phyloP scores from a whole-genome alignment of 163 green algal genomes.

The Botryococcus braunii region DNA sequence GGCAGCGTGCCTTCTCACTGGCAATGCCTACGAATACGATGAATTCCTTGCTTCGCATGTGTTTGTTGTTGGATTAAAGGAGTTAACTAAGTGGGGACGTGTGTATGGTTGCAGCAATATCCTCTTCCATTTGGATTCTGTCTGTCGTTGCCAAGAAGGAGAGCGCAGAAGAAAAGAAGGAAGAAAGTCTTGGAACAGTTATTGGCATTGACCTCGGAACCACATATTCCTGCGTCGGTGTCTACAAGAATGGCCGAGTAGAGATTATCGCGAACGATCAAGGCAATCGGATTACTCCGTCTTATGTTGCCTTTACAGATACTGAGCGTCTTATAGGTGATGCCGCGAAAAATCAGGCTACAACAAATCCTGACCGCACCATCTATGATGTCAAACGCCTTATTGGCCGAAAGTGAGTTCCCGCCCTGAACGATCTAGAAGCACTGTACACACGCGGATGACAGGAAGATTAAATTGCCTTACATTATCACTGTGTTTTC shows the following conservation, averaged over 20 bases:
- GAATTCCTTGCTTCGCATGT: no score
- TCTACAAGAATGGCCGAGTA: conserved; percentile 95
- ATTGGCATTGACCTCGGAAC: conserved; percentile 92
- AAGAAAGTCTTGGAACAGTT: conserved; percentile 79
- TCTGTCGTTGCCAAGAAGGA: no score
- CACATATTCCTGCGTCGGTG: conserved; percentile 90
- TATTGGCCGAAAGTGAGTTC: conserved; percentile 88
- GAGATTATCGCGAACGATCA: conserved; percentile 99
- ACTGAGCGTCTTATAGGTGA: conserved; percentile 87
- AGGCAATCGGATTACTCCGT: conserved; percentile 96
- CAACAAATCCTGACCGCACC: conserved; percentile 82
- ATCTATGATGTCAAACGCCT: conserved; percentile 98
- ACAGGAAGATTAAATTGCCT: no score
- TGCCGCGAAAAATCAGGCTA: conserved; percentile 86
- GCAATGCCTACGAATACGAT: no score
- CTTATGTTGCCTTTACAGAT: conserved; percentile 97
- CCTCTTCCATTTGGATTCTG: no score
- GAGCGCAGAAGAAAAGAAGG: conserved; percentile 44
- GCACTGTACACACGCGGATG: no score
- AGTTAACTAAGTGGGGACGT: no score
- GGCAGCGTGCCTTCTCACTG: no score
- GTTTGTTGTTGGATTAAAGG: no score
- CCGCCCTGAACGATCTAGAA: no score
- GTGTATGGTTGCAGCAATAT: no score
- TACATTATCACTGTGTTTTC: no score